Percentiles rank a stretch among this genome's conserved stretches.
Evolutionary conservation across 2,329 filamentous ascomycete genomes (phyloP).

Genomic region (Aspergillus japonicus): DNA sequence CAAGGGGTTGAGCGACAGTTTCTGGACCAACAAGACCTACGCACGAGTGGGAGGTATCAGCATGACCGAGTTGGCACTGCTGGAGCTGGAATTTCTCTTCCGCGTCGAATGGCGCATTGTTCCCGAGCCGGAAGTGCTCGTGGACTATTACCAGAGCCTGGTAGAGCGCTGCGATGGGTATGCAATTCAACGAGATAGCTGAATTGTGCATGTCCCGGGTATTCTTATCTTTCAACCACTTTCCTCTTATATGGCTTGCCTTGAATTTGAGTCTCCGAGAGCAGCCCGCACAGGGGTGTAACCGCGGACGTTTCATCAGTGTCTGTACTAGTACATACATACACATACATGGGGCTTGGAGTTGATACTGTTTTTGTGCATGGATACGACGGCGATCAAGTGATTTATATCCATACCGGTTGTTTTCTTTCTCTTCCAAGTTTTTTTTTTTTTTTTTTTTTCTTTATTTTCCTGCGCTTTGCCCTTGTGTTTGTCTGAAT

Average conservation of each 20-base stretch:
- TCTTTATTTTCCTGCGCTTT: not conserved
- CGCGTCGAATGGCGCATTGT: conserved; percentile 96
- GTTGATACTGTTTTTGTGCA: conserved; percentile 20
- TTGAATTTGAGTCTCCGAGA: not conserved
- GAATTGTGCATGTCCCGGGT: not conserved
- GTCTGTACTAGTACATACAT: conserved; percentile 17
- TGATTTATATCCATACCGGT: conserved; percentile 13
- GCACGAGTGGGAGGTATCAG: conserved; percentile 91
- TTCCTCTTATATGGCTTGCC: not conserved
- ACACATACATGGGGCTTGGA: conserved; percentile 20
- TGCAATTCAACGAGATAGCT: conserved; percentile 46
- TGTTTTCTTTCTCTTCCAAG: not conserved
- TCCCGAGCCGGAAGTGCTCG: conserved; percentile 86
- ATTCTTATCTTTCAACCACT: not conserved
- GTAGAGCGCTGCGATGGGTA: conserved; percentile 67
- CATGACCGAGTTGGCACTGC: conserved; percentile 79
- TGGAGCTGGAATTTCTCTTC: conserved; percentile 92
- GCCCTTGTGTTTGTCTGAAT: not conserved
- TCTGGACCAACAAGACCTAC: conserved; percentile 98
- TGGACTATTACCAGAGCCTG: conserved; percentile 87
- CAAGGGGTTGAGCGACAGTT: conserved; percentile 92
- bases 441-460: not conserved
- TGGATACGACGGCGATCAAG: conserved; percentile 2
- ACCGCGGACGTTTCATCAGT: not conserved
- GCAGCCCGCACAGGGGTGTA: not conserved